Conservation (phyloP, 106 monocot species). For the Acanthochlamys bracteata region DNA sequence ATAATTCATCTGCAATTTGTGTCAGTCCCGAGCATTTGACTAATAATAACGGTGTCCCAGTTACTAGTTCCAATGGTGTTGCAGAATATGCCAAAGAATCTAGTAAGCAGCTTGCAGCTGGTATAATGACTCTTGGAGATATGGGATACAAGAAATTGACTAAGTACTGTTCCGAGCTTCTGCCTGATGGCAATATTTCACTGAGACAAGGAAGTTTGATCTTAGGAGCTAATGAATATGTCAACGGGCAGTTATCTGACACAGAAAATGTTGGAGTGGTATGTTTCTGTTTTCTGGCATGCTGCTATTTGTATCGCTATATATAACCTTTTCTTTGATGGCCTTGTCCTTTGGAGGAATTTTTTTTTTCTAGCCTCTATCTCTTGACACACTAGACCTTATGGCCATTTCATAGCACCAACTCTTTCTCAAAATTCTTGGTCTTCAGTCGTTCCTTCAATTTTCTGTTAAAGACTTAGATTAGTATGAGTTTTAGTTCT, state of each 20-base stretch:
- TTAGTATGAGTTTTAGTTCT: background rate
- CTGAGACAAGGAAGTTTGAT: conserved; percentile 28
- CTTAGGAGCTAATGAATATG: conserved; percentile 28
- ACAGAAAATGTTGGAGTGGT: conserved; percentile 77
- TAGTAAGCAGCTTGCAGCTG: conserved; percentile 82
- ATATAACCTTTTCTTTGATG: no score
- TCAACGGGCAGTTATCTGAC: conserved; percentile 25
- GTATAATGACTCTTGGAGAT: conserved; percentile 82
- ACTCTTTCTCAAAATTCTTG: no score
- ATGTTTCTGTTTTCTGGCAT: conserved; percentile 6
- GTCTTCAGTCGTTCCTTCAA: background rate
- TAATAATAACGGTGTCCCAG: conserved; percentile 15
- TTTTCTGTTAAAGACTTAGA: no score
- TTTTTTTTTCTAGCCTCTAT: no score
- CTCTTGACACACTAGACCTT: no score
- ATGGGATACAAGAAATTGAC: conserved; percentile 86
- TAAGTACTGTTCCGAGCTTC: conserved; percentile 61
- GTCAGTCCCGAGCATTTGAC: conserved; percentile 56
- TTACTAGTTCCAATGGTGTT: conserved; percentile 51
- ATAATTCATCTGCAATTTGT: conserved; percentile 41
- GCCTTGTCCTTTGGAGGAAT: no score
- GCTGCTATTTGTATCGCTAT: background rate
- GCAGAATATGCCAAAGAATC: conserved; percentile 92
- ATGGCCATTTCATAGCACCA: no score
- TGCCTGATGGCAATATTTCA: conserved; percentile 43